Base-by-base conservation (phyloP, 2,329 filamentous ascomycete genomes). In the Monosporascus sp. region DNA sequence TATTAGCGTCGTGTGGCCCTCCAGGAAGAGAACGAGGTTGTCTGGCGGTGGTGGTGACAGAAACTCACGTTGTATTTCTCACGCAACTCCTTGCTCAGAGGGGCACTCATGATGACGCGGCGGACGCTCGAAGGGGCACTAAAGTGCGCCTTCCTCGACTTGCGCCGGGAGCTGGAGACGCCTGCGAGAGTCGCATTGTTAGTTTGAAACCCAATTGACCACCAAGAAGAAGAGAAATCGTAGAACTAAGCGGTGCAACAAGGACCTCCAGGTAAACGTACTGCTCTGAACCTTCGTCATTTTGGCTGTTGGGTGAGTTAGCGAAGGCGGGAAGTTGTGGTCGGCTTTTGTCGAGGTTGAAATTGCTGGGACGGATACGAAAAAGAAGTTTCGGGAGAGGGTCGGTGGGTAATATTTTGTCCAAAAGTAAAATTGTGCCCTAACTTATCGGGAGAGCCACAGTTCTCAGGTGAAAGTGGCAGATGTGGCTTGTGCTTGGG, bases 61-160 rank as follows among this genome's bases (percentile, higher is more conserved):
- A 37, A 53, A 74, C 88, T 66, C 84, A 97, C 94, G 78, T 96
- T 96, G 89, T 99, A 89, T 87, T 99, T 94, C 80, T 96, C 92
- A 74, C 91, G 88, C 74, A 99, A 86, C 82, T 99, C 94, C 85
- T 96, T 96, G 82, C 84, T 89, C 67, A 97, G 85, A 70, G 90
- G 89, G 67, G 94, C 92, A 81, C 88, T 93, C 92, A 99, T 97
- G 82, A 96, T 96, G 70, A 87, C 84, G 75, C 94, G 91, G 78
- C 94, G 92, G 74, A 90, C 84, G 81, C 88, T 91, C 76, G 92
- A 97, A 68, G 92, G 91, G 66, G 94, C 94, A 75, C 84, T 81
- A 86, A 96, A 99, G 85, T 99, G 93, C 75, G 91, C 89, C 85
- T 96, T 96, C 79, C 94, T 91, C 80, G 91, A 94, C 91, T 99